Conservation (phyloP, 495 filamentous ascomycete genomes). For the Hypoxylon lenormandii region DNA sequence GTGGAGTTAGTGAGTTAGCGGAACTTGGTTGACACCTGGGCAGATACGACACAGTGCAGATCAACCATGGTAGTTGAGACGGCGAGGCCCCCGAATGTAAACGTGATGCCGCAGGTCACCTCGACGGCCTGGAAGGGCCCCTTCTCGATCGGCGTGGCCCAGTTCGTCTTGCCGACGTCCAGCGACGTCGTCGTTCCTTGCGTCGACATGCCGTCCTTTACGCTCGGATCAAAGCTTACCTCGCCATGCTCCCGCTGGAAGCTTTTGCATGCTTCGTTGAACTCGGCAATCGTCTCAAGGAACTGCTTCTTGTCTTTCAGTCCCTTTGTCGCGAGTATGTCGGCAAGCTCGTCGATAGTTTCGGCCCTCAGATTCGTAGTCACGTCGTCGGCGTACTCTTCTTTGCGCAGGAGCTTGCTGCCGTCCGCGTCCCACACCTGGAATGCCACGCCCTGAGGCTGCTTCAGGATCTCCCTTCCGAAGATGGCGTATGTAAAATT, state of each 20-base stretch:
- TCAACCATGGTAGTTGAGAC: constrained; percentile 63
- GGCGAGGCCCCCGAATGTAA: constrained; percentile 73
- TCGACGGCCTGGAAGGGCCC: constrained; percentile 70
- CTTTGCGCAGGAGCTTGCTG: constrained; percentile 61
- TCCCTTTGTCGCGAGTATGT: constrained; percentile 58
- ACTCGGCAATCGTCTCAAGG: constrained; percentile 61
- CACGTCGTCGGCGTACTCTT: constrained; percentile 70
- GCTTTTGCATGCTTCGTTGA: constrained; percentile 64
- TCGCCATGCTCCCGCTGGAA: constrained; percentile 55
- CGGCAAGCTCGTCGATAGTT: constrained; percentile 66
- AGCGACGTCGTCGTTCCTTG: constrained; percentile 56
- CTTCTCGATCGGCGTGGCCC: constrained; percentile 68
- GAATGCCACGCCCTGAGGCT: constrained; percentile 68
- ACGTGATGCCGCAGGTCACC: constrained; percentile 71
- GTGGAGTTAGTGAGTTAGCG: constrained; percentile 10
- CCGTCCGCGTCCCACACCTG: constrained; percentile 70
- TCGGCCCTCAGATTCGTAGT: constrained; percentile 62
- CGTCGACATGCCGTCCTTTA: constrained; percentile 69
- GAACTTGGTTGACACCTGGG: too few species aligned
- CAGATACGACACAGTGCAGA: too few species aligned
- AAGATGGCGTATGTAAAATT: constrained; percentile 75
- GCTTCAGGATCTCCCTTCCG: constrained; percentile 66
- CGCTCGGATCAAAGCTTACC: constrained; percentile 64
- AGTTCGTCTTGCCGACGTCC: constrained; percentile 69
- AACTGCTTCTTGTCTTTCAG: constrained; percentile 58